A percentile compares a stretch with the other conserved stretches of the same genome.
Evolutionary conservation across 495 filamentous ascomycete species (phyloP).

Genomic region (Penicillium tannophilum): DNA sequence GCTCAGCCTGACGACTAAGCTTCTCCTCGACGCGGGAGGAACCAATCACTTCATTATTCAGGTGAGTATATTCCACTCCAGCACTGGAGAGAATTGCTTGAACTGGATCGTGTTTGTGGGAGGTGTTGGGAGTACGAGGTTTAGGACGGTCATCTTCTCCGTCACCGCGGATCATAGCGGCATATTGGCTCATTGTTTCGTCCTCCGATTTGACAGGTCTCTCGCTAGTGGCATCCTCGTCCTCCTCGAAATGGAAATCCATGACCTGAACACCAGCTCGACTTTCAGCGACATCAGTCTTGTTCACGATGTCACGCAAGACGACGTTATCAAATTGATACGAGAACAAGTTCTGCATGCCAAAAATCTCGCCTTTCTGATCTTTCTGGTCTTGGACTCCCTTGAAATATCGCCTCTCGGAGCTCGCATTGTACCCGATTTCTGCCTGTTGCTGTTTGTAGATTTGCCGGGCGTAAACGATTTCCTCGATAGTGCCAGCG

Average conservation of each 20-base stretch:
- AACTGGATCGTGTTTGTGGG: slow-evolving; percentile 69
- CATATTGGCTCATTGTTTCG: slow-evolving; percentile 76
- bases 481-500: slow-evolving; percentile 93
- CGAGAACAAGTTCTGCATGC: slow-evolving; percentile 81
- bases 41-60: slow-evolving; percentile 95
- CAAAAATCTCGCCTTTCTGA: slow-evolving; percentile 92
- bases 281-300: slow-evolving; percentile 94
- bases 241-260: slow-evolving; percentile 68
- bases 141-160: slow-evolving; percentile 37
- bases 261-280: slow-evolving; percentile 80
- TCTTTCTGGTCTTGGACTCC: slow-evolving; percentile 84
- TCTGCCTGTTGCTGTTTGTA: slow-evolving; percentile 99
- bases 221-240: slow-evolving; percentile 47
- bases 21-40: slow-evolving; percentile 81
- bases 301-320: slow-evolving; percentile 91
- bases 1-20: slow-evolving; percentile 73
- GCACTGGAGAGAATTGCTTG: slow-evolving; percentile 87
- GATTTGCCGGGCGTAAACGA: slow-evolving; percentile 94
- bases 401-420: slow-evolving; percentile 92
- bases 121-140: slow-evolving; percentile 10
- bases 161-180: slow-evolving; percentile 65
- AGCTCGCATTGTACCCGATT: slow-evolving; percentile 92
- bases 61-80: slow-evolving; percentile 93
- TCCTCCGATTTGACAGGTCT: slow-evolving; percentile 34
- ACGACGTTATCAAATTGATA: slow-evolving; percentile 80